Conservation (phyloP, 2,329 filamentous ascomycete species). For the Phialophora tarda region DNA sequence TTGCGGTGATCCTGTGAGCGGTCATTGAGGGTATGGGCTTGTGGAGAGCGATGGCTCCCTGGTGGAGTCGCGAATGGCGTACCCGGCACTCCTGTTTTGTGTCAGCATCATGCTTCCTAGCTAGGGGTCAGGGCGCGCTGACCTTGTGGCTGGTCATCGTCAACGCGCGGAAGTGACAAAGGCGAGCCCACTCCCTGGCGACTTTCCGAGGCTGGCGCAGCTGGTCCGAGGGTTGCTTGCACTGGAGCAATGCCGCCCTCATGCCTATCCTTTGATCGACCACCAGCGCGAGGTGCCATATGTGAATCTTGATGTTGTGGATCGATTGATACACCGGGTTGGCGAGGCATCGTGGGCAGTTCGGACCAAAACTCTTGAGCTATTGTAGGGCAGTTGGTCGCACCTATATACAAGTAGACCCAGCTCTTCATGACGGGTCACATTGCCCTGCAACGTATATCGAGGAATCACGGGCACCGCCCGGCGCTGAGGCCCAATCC, state of each 20-base stretch:
- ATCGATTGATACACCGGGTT: no score
- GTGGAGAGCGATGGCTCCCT: not conserved
- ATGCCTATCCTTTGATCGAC: not conserved
- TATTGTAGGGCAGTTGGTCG: not conserved
- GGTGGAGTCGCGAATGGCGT: not conserved
- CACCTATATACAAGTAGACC: not conserved
- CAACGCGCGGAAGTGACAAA: not conserved
- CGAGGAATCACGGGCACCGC: not conserved
- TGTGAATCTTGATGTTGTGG: not conserved
- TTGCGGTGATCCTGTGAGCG: not conserved
- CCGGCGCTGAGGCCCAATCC: not conserved
- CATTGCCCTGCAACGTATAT: not conserved
- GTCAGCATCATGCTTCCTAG: not conserved
- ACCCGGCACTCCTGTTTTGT: not conserved
- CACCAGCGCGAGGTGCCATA: not conserved
- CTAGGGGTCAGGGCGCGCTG: not conserved
- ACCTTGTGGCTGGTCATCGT: not conserved
- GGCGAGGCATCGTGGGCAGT: not conserved
- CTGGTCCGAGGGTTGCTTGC: not conserved
- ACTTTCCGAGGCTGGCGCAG: not conserved
- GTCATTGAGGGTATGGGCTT: not conserved
- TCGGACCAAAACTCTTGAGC: not conserved
- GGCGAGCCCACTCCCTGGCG: not conserved
- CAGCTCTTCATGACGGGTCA: not conserved
- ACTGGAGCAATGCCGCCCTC: not conserved